These are phyloP conservation scores for Exophiala spinifera DNA, from an alignment of 2,329 filamentous ascomycete species.

Conservation along the genomic window DNA sequence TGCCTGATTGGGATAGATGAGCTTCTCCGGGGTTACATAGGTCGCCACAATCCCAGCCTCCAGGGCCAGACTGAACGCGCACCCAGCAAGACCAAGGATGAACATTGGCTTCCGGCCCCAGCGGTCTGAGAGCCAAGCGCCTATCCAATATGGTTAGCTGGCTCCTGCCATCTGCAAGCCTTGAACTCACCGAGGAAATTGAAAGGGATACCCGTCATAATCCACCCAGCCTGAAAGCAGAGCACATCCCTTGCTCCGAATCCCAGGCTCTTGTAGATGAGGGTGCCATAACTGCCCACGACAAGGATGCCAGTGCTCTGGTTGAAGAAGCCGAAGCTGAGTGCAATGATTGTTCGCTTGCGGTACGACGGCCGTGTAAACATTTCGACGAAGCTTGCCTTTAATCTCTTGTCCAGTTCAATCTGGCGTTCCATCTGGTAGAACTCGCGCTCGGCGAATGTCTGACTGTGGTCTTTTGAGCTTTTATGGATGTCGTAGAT, in stretches of 20 bases:
- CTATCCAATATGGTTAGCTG: too few relatives aligned
- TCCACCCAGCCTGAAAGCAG: neutral
- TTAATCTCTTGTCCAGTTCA: slow-evolving; percentile 34
- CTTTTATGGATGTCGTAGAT: slow-evolving; percentile 44
- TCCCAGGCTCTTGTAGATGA: neutral
- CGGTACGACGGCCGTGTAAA: neutral
- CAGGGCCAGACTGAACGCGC: neutral
- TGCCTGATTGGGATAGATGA: slow-evolving; percentile 3
- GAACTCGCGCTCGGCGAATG: slow-evolving; percentile 39
- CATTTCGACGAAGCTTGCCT: neutral
- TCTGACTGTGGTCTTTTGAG: slow-evolving; percentile 37
- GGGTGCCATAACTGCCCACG: neutral
- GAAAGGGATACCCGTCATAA: neutral
- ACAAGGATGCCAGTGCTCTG: too few relatives aligned
- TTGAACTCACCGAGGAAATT: slow-evolving; percentile 34
- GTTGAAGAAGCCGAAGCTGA: too few relatives aligned
- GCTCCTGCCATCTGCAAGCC: slow-evolving; percentile 46
- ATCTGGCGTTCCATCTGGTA: slow-evolving; percentile 44
- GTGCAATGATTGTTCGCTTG: too few relatives aligned
- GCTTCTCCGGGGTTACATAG: neutral
- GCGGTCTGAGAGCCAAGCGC: slow-evolving; percentile 44
- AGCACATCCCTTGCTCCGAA: neutral
- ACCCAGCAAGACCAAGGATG: slow-evolving; percentile 11
- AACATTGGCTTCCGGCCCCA: slow-evolving; percentile 44
- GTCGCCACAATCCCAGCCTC: slow-evolving; percentile 2